Conservation (phyloP, 2,329 filamentous ascomycete species). For the Graphium sp. region DNA sequence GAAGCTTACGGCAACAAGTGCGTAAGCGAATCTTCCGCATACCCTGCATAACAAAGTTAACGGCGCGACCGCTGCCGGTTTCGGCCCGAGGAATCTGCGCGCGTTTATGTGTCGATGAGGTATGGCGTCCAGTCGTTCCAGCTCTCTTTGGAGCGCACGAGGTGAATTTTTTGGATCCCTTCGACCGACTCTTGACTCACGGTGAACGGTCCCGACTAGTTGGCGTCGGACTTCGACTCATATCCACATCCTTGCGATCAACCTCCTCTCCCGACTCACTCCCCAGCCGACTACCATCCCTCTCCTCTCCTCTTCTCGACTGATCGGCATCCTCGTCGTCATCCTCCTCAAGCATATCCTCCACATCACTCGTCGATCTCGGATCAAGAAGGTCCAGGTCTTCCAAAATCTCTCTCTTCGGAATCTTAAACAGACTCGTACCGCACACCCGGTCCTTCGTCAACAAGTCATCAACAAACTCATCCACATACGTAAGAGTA, state of each 20-base stretch:
- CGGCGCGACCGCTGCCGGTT: no score
- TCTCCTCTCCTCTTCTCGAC: slow-evolving; percentile 11
- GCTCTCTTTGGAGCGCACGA: no score
- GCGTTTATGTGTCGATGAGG: no score
- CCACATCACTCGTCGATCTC: slow-evolving; percentile 63
- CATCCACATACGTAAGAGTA: slow-evolving; percentile 65
- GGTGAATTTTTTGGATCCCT: no score
- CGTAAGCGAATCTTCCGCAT: no score
- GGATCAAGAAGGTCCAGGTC: slow-evolving; percentile 80
- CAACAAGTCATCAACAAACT: slow-evolving; percentile 85
- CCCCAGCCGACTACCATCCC: slow-evolving; percentile 8
- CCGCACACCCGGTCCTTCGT: slow-evolving; percentile 81
- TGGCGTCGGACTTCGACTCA: slow-evolving; percentile 15
- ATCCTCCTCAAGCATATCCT: slow-evolving; percentile 49
- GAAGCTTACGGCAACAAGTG: no score
- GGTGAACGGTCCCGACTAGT: slow-evolving; percentile 3
- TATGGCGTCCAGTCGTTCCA: no score
- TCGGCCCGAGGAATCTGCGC: no score
- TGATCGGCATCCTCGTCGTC: slow-evolving; percentile 24
- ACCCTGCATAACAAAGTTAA: no score
- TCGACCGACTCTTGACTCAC: background rate
- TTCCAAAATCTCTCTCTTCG: slow-evolving; percentile 65
- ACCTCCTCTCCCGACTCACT: slow-evolving; percentile 23
- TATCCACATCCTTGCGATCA: slow-evolving; percentile 16
- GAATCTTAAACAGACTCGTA: slow-evolving; percentile 85